Evolutionary conservation across 805 yeast species (phyloP).

Genomic region (Wickerhamiella slavikovae): DNA sequence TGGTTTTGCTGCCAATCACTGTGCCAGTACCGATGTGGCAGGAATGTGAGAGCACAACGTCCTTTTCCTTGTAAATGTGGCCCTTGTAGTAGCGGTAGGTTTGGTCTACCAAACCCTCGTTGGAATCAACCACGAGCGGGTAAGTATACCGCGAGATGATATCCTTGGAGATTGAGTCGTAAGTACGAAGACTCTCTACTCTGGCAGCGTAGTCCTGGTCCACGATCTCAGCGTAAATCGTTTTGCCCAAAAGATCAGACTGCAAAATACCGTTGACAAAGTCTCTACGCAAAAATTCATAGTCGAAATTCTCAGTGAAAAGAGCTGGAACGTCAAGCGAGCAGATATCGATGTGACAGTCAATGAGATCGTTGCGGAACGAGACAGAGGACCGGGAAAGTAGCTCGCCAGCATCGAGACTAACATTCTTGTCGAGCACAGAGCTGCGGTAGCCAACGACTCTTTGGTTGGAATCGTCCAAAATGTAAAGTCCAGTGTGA

Average conservation of each 20-base stretch:
- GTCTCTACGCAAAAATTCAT: slow-evolving; percentile 67
- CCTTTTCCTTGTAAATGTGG: slow-evolving; percentile 75
- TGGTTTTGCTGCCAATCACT: slow-evolving; percentile 59
- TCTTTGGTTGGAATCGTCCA: slow-evolving; percentile 52
- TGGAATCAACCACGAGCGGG: slow-evolving; percentile 78
- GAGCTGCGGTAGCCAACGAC: slow-evolving; percentile 66
- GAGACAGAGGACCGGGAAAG: slow-evolving; percentile 51
- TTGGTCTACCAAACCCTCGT: slow-evolving; percentile 31
- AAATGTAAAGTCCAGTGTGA: slow-evolving; percentile 44
- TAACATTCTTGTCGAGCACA: slow-evolving; percentile 22
- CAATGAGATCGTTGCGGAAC: slow-evolving; percentile 80
- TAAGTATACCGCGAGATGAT: slow-evolving; percentile 80
- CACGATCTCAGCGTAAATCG: slow-evolving; percentile 72
- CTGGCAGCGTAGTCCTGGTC: slow-evolving; percentile 75
- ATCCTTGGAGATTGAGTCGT: slow-evolving; percentile 79
- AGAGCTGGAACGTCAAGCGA: slow-evolving; percentile 86
- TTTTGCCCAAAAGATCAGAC: slow-evolving; percentile 75
- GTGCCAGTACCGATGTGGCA: slow-evolving; percentile 66
- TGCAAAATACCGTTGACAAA: slow-evolving; percentile 80
- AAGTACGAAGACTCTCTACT: slow-evolving; percentile 89
- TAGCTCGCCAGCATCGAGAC: slow-evolving; percentile 28
- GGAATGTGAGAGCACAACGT: slow-evolving; percentile 82
- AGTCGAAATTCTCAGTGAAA: slow-evolving; percentile 91
- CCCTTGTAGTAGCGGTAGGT: slow-evolving; percentile 63
- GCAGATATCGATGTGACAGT: slow-evolving; percentile 92